Conservation (phyloP, 208 protist species). For the Leishmania amazonensis region DNA sequence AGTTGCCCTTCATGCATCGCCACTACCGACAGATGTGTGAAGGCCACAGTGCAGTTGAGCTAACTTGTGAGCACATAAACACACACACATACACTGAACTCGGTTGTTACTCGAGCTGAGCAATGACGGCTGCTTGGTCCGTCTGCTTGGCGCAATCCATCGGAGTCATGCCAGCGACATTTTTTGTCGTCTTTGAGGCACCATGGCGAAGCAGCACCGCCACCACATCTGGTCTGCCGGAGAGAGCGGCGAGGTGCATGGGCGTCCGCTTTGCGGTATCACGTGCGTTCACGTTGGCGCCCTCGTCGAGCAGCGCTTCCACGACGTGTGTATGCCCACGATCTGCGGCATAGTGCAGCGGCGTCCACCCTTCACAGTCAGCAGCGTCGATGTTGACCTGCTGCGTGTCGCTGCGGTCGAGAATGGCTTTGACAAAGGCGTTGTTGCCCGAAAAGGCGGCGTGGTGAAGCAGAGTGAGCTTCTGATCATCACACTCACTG, state of each 20-base stretch:
- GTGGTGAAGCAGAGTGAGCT: slow-evolving; percentile 88
- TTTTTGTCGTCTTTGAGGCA: slow-evolving; percentile 52
- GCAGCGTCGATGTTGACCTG: slow-evolving; percentile 59
- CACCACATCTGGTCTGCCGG: slow-evolving; percentile 39
- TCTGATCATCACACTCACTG: slow-evolving; percentile 69
- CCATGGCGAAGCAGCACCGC: slow-evolving; percentile 50
- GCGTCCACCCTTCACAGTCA: slow-evolving; percentile 83
- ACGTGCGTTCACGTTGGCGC: slow-evolving; percentile 69
- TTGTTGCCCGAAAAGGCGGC: slow-evolving; percentile 69
- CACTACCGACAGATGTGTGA: background rate
- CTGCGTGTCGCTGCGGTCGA: slow-evolving; percentile 39
- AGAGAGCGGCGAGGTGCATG: slow-evolving; percentile 75
- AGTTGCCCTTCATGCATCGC: background rate
- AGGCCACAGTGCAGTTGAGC: background rate
- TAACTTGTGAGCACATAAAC: background rate
- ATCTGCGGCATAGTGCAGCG: slow-evolving; percentile 86
- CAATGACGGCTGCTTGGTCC: slow-evolving; percentile 35
- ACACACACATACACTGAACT: background rate
- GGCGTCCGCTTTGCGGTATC: slow-evolving; percentile 71
- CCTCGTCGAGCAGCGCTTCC: slow-evolving; percentile 56
- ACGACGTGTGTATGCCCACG: slow-evolving; percentile 55
- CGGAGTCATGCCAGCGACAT: slow-evolving; percentile 64
- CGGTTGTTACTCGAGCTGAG: background rate
- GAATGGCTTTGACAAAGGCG: slow-evolving; percentile 40
- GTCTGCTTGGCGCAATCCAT: slow-evolving; percentile 53